Percentiles rank a stretch among this genome's conserved stretches.
phyloP scores from a whole-genome alignment of 768 basidiomycete genomes.

The Coprinopsis sp. region DNA sequence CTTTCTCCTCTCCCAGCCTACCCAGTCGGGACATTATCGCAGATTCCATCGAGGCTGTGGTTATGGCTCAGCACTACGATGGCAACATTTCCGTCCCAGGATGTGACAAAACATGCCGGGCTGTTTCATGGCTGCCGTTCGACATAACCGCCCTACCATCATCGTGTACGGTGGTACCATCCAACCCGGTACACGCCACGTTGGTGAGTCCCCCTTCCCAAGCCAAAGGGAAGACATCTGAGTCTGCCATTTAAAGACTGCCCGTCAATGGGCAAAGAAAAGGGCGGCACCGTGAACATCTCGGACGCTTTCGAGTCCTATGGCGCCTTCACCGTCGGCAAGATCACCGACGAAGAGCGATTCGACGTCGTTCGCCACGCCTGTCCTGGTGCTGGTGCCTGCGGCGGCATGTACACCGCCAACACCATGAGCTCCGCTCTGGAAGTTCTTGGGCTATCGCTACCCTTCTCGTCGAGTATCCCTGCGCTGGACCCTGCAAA shows the following conservation, averaged over 20 bases:
- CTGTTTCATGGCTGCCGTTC: slow-evolving; percentile 78
- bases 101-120: slow-evolving; percentile 95
- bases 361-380: slow-evolving; percentile 83
- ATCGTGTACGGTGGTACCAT: slow-evolving; percentile 88
- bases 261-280: slow-evolving; percentile 68
- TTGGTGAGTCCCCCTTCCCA: slow-evolving; percentile 38
- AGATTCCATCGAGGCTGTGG: slow-evolving; percentile 72
- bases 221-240: not conserved
- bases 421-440: slow-evolving; percentile 87
- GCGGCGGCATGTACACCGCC: slow-evolving; percentile 88
- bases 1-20: slow-evolving; percentile 38
- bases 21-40: slow-evolving; percentile 88
- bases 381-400: slow-evolving; percentile 81
- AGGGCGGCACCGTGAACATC: slow-evolving; percentile 82
- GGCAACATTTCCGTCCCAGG: slow-evolving; percentile 84
- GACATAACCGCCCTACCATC: slow-evolving; percentile 85
- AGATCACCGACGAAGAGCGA: slow-evolving; percentile 74
- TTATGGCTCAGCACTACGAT: slow-evolving; percentile 75
- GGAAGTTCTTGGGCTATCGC: slow-evolving; percentile 78
- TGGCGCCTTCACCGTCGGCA: slow-evolving; percentile 72
- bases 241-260: slow-evolving; percentile 49
- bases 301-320: slow-evolving; percentile 83
- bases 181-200: slow-evolving; percentile 65
- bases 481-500: slow-evolving; percentile 79
- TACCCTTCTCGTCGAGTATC: slow-evolving; percentile 77